Evolutionary conservation across 192 early-diverging fungal species (phyloP).

Genomic region (Coemansia furcata): DNA sequence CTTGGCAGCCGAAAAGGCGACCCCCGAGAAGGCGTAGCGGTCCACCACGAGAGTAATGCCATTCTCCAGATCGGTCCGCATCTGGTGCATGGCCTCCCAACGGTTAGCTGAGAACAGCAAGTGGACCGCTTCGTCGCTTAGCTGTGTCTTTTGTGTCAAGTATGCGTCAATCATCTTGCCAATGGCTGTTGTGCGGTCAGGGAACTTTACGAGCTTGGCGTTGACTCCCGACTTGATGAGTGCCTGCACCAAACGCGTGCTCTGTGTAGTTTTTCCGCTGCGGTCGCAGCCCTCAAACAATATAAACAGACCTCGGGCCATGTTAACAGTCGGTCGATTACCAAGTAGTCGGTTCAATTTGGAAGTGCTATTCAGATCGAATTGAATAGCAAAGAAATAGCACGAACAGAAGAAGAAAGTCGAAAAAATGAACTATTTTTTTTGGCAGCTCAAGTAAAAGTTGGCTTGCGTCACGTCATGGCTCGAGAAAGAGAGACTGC

Average conservation of each 20-base stretch:
- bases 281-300: slow-evolving; percentile 94
- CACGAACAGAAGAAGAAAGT: neutral
- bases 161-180: slow-evolving; percentile 89
- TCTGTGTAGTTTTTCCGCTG: slow-evolving; percentile 90
- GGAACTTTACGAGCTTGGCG: slow-evolving; percentile 75
- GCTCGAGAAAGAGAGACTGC: neutral
- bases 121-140: slow-evolving; percentile 85
- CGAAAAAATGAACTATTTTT: neutral
- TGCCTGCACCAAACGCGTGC: slow-evolving; percentile 60
- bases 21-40: slow-evolving; percentile 95
- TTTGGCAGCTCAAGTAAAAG: neutral
- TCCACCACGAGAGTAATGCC: slow-evolving; percentile 86
- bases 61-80: slow-evolving; percentile 58
- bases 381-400: neutral
- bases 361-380: neutral
- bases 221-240: slow-evolving; percentile 50
- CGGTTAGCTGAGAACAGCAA: slow-evolving; percentile 95
- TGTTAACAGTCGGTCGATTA: slow-evolving; percentile 9
- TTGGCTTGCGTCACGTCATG: slow-evolving; percentile 3
- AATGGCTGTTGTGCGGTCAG: slow-evolving; percentile 91
- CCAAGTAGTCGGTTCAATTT: slow-evolving; percentile 8
- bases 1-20: slow-evolving; percentile 90
- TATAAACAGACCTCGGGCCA: slow-evolving; percentile 80
- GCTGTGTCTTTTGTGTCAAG: slow-evolving; percentile 62
- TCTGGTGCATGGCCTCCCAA: slow-evolving; percentile 78